phyloP scores from a whole-genome alignment of 768 basidiomycete genomes.

The Rhodotorula taiwanensis region DNA sequence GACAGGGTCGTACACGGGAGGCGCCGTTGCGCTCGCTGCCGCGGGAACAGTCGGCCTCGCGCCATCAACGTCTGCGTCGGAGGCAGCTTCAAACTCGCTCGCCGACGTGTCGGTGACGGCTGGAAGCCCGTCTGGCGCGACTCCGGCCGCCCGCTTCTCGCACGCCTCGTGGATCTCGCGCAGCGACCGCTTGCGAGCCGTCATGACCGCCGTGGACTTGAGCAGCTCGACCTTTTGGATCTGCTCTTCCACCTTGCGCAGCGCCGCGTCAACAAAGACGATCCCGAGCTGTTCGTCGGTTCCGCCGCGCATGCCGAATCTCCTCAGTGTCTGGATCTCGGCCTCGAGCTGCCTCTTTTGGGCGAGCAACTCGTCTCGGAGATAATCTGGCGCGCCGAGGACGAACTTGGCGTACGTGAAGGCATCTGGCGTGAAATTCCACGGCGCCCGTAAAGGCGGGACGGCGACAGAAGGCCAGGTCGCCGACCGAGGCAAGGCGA shows the following conservation, averaged over 20 bases:
- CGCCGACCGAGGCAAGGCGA: conserved; percentile 80
- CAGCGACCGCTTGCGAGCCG: conserved; percentile 57
- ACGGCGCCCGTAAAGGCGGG: conserved; percentile 86
- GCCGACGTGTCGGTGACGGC: conserved; percentile 24
- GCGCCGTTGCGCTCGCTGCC: too few relatives aligned
- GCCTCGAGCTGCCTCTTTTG: conserved; percentile 66
- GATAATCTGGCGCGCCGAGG: conserved; percentile 83
- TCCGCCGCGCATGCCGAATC: conserved; percentile 47
- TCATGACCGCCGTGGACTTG: conserved; percentile 60
- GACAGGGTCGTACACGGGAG: conserved; percentile 8
- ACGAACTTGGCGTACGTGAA: conserved; percentile 84
- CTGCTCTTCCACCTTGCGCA: conserved; percentile 67
- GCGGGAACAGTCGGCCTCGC: too few relatives aligned
- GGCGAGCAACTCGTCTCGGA: conserved; percentile 62
- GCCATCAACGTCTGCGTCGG: conserved; percentile 28
- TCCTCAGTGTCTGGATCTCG: conserved; percentile 62
- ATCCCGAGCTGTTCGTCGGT: conserved; percentile 62
- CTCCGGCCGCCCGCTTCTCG: conserved; percentile 50
- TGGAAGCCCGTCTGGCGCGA: conserved; percentile 51
- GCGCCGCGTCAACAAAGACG: conserved; percentile 71
- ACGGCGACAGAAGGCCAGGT: conserved; percentile 93
- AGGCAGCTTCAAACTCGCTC: conserved; percentile 40
- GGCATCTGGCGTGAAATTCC: conserved; percentile 91
- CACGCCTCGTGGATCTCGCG: conserved; percentile 43
- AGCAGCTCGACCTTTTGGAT: conserved; percentile 64